These are phyloP conservation scores for Rhodotorula sp. DNA, from an alignment of 1,284 basidiomycete genomes.

Conservation along the genomic window DNA sequence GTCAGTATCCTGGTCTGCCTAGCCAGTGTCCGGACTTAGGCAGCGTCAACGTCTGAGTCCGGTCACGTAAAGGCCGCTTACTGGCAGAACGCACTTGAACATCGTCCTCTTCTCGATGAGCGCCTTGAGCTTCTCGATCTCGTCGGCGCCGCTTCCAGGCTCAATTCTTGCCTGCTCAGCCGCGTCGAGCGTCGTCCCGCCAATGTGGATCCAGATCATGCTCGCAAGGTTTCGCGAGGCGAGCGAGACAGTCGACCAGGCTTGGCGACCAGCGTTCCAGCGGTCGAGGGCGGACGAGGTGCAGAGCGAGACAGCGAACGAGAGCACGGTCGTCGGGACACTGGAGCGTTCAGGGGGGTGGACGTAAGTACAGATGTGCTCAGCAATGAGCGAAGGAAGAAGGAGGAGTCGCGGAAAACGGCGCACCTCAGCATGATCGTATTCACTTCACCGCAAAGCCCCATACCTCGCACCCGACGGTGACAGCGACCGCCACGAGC, in stretches of 20 bases:
- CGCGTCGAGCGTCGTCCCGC: conserved; percentile 43
- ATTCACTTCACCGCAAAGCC: conserved; percentile 22
- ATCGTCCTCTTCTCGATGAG: conserved; percentile 31
- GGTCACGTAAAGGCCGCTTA: too few species aligned
- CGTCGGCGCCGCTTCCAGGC: conserved; percentile 11
- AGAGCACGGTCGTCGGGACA: conserved; percentile 26
- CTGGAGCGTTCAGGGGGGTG: too few species aligned
- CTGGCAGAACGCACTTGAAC: conserved; percentile 5
- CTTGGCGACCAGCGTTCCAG: conserved; percentile 21
- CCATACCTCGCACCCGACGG: not conserved
- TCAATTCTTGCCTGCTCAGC: conserved; percentile 6
- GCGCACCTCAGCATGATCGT: not conserved
- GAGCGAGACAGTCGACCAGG: conserved; percentile 15
- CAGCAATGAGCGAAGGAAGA: not conserved
- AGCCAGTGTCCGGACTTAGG: too few species aligned
- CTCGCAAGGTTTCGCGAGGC: conserved; percentile 37
- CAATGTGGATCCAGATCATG: conserved; percentile 62
- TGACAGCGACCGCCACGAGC: conserved; percentile 2
- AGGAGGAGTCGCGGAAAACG: not conserved
- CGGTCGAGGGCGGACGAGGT: conserved; percentile 28
- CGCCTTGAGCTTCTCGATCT: conserved; percentile 24
- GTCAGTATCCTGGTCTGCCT: too few species aligned
- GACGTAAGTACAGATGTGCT: too few species aligned
- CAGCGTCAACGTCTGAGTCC: too few species aligned
- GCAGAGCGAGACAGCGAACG: conserved; percentile 28